Evolutionary conservation across 805 yeast genomes (phyloP), one percentile per base, ranked within the genome.

Genomic region (Cyberlindnera sargentensis): DNA sequence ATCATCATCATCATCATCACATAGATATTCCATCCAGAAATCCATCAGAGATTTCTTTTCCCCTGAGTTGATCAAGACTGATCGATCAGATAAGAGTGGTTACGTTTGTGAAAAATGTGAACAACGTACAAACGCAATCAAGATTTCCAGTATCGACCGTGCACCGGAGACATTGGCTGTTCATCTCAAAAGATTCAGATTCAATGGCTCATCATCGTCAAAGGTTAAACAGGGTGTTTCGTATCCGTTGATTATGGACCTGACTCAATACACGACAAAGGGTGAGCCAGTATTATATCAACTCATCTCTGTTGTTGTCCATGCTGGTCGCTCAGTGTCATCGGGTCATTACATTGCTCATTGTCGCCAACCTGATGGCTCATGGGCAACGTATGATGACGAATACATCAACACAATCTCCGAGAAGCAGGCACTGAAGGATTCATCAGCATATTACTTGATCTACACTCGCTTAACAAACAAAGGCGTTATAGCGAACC

Each of bases 351-450:
- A 93, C 58, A 77, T 89, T 46, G 85, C 95, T 1, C 88, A 86
- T 59, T 86, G 96, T 59, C 76, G 84, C 49, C 96, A 90, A 63
- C 95, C 97, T 1, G 93, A 86, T 63, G 91, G 89, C 2, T 66
- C 83, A 2, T 93, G 98, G 99, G 82, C 88, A 28, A 82, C 88
- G 8, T 93, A 91, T 63, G 98, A 93, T 60, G 99, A 93, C 61
- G 99, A 93, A 56, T 79, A 82, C 56, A 80, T 87, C 52, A 84
- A 86, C 56, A 72, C 71, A 46, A 80, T 86, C 42, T 72, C 82
- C 31, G 93, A 86, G 55, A 71, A 76, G 44, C 79, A 76, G 37
- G 96, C 87, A 3, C 68, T 88, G 50, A 77, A 78, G 51, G 95
- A 91, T 57, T 85, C 91, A 10, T 78, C 88, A 32, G 98, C 98